A percentile compares a stretch with the other conserved stretches of the same genome.
Conservation (phyloP, 352 stramenopile species). For the Pythium aristosporum region DNA sequence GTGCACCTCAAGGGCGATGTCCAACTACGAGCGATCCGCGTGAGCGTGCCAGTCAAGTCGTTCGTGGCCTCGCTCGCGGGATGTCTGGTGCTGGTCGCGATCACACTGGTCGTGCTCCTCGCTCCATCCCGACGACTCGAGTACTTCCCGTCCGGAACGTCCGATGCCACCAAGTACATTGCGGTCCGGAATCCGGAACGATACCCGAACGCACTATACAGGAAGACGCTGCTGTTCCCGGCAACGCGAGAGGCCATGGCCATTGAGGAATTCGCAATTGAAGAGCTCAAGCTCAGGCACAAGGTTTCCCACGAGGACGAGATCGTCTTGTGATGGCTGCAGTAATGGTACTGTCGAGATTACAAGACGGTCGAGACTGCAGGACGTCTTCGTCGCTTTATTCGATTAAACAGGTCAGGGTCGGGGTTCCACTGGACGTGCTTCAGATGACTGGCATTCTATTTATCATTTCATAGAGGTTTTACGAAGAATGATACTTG, state of each 20-base stretch:
- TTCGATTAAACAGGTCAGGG: not conserved
- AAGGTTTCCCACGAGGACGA: not conserved
- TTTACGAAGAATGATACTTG: no score
- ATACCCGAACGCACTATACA: slow-evolving; percentile 11
- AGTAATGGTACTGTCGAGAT: not conserved
- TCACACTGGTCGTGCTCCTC: slow-evolving; percentile 4
- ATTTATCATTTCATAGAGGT: not conserved
- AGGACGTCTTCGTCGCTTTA: not conserved
- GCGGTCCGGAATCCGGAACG: not conserved
- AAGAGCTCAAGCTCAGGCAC: slow-evolving; percentile 1
- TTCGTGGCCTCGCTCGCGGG: slow-evolving; percentile 4
- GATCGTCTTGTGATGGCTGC: not conserved
- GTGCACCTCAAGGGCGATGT: slow-evolving; percentile 21
- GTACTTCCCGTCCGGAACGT: slow-evolving; percentile 4
- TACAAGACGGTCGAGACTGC: no score
- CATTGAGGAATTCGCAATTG: slow-evolving; percentile 8
- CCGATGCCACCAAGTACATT: slow-evolving; percentile 9
- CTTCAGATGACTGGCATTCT: not conserved
- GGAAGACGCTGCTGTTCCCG: slow-evolving; percentile 12
- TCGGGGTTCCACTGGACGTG: not conserved
- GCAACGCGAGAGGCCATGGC: slow-evolving; percentile 9
- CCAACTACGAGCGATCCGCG: slow-evolving; percentile 3
- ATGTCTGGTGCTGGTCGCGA: not conserved
- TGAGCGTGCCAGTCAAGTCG: slow-evolving; percentile 6
- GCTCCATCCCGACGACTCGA: slow-evolving; percentile 8